Percentiles rank a stretch among this genome's conserved stretches.
phyloP scores from a whole-genome alignment of 2,329 filamentous ascomycete genomes.

The Elsinoe perseae region DNA sequence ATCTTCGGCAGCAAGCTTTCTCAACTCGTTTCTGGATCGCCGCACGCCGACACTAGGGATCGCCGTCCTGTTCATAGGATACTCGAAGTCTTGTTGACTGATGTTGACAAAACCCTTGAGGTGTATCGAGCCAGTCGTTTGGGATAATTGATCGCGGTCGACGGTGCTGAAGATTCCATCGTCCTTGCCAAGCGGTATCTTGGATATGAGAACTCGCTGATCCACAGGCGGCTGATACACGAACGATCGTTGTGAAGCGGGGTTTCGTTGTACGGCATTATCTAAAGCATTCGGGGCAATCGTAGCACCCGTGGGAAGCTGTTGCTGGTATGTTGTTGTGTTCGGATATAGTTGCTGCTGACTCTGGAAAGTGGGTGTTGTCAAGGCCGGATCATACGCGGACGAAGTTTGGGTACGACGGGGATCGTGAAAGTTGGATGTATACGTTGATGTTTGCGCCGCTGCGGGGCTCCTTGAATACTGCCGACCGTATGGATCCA shows the following conservation, averaged over 20 bases:
- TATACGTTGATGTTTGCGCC: conserved; percentile 7
- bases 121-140: conserved; percentile 38
- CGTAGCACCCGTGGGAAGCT: conserved; percentile 21
- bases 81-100: conserved; percentile 35
- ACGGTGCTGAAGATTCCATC: conserved; percentile 36
- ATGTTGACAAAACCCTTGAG: conserved; percentile 39
- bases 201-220: conserved; percentile 23
- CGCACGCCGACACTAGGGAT: conserved; percentile 34
- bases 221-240: conserved; percentile 20
- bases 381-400: conserved; percentile 18
- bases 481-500: conserved; percentile 21
- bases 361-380: conserved; percentile 14
- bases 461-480: conserved; percentile 21
- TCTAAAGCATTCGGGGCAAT: conserved; percentile 13
- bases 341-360: conserved; percentile 16
- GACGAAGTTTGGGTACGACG: conserved; percentile 14
- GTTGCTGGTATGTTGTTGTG: conserved; percentile 11
- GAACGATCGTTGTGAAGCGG: background rate
- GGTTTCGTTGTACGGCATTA: conserved; percentile 13
- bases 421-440: conserved; percentile 21
- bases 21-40: conserved; percentile 41
- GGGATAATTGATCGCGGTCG: conserved; percentile 34
- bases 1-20: conserved; percentile 36
- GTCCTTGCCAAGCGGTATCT: conserved; percentile 25
- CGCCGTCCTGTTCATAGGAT: conserved; percentile 34